A percentile compares a stretch with the other conserved stretches of the same genome.
These are phyloP conservation scores for Chlorencoelia australis DNA, from an alignment of 2,329 filamentous ascomycete genomes.

Conservation along the genomic window DNA sequence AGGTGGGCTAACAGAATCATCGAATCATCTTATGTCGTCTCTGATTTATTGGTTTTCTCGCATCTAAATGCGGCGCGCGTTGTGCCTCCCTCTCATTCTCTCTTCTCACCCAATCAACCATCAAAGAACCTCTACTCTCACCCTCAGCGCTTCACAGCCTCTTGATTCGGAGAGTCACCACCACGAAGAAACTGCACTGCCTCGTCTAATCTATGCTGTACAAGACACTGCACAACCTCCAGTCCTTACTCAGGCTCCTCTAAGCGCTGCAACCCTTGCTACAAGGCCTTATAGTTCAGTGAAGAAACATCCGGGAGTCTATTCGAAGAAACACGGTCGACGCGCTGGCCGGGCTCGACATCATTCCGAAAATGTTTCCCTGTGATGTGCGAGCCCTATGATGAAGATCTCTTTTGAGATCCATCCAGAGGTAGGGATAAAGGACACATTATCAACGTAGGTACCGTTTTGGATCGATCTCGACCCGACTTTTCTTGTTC, in stretches of 20 bases:
- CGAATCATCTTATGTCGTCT: too few relatives aligned
- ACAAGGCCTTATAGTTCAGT: slow-evolving; percentile 1
- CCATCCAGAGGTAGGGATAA: too few relatives aligned
- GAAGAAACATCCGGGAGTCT: slow-evolving; percentile 7
- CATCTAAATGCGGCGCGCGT: too few relatives aligned
- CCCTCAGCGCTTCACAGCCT: slow-evolving; percentile 19
- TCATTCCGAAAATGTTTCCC: too few relatives aligned
- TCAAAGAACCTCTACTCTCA: not conserved
- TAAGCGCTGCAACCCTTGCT: not conserved
- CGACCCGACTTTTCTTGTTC: not conserved
- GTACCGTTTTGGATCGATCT: not conserved
- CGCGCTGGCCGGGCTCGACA: slow-evolving; percentile 3
- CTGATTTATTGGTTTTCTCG: too few relatives aligned
- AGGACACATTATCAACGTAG: not conserved
- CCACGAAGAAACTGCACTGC: slow-evolving; percentile 17
- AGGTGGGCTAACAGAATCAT: too few relatives aligned
- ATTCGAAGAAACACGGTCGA: slow-evolving; percentile 25
- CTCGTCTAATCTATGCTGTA: slow-evolving; percentile 14
- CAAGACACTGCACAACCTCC: too few relatives aligned
- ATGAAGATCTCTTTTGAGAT: too few relatives aligned
- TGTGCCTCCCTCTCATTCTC: too few relatives aligned
- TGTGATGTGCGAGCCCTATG: too few relatives aligned
- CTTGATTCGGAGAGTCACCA: slow-evolving; percentile 12
- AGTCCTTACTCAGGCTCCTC: not conserved
- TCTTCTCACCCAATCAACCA: slow-evolving; percentile 6